Percentiles rank a stretch among this genome's conserved stretches.
Conservation (phyloP, 2,329 filamentous ascomycete genomes). For the Stachybotrys chlorohalonatus region DNA sequence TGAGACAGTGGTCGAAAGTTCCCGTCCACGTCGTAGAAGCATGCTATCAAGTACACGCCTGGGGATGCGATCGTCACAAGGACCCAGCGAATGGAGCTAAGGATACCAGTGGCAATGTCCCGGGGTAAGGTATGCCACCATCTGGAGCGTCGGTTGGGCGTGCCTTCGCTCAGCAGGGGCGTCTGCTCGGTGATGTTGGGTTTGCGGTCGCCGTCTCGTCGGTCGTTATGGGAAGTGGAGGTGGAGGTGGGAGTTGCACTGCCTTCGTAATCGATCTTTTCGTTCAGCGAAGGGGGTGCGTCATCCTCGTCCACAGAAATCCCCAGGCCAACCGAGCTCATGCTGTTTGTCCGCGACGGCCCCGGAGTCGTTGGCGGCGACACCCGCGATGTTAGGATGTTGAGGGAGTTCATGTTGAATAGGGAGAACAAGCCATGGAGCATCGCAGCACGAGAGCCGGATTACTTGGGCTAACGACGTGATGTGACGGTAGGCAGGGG, state of each 20-base stretch:
- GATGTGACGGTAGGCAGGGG: not conserved
- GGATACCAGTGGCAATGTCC: slow-evolving; percentile 61
- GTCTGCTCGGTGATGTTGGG: slow-evolving; percentile 50
- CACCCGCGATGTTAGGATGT: slow-evolving; percentile 82
- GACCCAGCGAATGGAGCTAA: slow-evolving; percentile 70
- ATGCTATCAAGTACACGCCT: slow-evolving; percentile 72
- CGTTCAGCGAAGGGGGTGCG: slow-evolving; percentile 8
- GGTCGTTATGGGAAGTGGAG: slow-evolving; percentile 17
- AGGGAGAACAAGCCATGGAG: slow-evolving; percentile 45
- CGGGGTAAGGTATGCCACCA: slow-evolving; percentile 53
- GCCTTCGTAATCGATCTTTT: not conserved
- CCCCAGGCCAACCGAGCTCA: slow-evolving; percentile 41
- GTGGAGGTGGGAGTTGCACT: not conserved
- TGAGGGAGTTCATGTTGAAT: slow-evolving; percentile 89
- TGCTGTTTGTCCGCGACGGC: slow-evolving; percentile 44
- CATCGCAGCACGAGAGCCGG: not conserved
- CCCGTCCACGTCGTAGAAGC: slow-evolving; percentile 73
- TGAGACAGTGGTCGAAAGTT: slow-evolving; percentile 71
- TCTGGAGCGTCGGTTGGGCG: slow-evolving; percentile 27
- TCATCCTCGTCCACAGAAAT: slow-evolving; percentile 33
- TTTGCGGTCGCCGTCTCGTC: slow-evolving; percentile 27
- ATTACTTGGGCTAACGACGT: not conserved
- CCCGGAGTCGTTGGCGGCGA: slow-evolving; percentile 47
- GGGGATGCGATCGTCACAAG: slow-evolving; percentile 72
- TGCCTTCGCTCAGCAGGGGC: slow-evolving; percentile 39